phyloP scores from a whole-genome alignment of 257 asterid species.

The Verbena officinalis region DNA sequence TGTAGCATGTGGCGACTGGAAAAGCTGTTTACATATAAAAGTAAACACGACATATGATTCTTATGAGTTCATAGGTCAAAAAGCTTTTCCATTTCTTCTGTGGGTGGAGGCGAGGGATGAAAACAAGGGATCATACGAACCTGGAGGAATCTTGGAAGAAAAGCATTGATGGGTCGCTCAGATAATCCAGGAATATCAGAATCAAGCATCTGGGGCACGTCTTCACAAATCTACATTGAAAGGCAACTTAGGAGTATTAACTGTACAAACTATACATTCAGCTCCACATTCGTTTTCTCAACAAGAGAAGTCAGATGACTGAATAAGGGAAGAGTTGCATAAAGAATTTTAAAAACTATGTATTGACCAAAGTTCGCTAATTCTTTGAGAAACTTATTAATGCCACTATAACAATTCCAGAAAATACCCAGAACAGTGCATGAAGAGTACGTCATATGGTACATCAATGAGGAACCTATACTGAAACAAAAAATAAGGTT shows the following conservation, averaged over 20 bases:
- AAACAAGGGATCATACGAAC: slow-evolving; percentile 35
- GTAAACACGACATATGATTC: not conserved
- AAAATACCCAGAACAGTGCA: slow-evolving; percentile 12
- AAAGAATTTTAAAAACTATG: not conserved
- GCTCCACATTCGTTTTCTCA: not conserved
- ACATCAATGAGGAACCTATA: not conserved
- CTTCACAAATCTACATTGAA: slow-evolving; percentile 75
- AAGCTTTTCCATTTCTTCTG: not conserved
- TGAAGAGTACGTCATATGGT: not conserved
- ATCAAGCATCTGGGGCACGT: slow-evolving; percentile 85
- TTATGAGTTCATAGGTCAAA: slow-evolving; percentile 18
- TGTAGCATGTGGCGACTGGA: slow-evolving; percentile 80
- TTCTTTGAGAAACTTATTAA: not conserved
- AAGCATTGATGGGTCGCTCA: slow-evolving; percentile 82
- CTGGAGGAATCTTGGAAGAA: slow-evolving; percentile 89
- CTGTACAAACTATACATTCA: slow-evolving; percentile 4
- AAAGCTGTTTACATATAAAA: slow-evolving; percentile 62
- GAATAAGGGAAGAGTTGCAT: not conserved
- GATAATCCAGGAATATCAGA: slow-evolving; percentile 80
- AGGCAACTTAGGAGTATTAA: slow-evolving; percentile 1
- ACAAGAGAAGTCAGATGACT: not conserved
- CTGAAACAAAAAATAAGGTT: not conserved
- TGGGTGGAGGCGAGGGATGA: not conserved
- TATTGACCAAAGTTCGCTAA: not conserved
- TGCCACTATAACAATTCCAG: not conserved